phyloP scores from a whole-genome alignment of 345 rosid species.

The Ceriops zippeliana region DNA sequence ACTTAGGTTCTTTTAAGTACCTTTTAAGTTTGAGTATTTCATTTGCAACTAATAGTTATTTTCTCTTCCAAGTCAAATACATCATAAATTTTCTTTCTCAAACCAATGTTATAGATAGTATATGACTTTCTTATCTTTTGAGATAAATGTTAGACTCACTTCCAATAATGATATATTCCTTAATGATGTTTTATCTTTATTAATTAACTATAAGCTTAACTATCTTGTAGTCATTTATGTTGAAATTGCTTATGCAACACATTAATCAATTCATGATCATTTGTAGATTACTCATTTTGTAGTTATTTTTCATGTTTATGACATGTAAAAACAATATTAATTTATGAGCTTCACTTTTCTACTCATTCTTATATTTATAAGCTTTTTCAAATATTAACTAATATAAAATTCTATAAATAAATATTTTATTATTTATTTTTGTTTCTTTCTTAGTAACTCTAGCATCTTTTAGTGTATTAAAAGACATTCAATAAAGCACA shows the following conservation, averaged over 20 bases:
- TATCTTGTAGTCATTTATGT: background rate
- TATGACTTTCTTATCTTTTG: background rate
- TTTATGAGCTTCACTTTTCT: background rate
- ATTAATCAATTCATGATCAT: background rate
- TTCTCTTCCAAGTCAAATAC: background rate
- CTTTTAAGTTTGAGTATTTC: background rate
- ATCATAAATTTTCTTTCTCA: background rate
- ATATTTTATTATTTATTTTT: background rate
- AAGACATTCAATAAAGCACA: background rate
- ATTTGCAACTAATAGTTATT: background rate
- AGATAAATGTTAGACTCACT: background rate
- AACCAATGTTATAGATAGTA: background rate
- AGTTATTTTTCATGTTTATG: fast-evolving
- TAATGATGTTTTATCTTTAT: background rate
- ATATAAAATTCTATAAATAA: background rate
- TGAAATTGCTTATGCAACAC: background rate
- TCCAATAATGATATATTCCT: background rate
- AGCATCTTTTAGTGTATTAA: background rate
- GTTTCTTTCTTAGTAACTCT: background rate
- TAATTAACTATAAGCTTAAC: background rate
- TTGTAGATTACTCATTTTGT: fast-evolving
- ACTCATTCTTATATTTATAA: background rate
- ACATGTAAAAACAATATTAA: background rate
- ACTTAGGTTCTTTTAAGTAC: background rate
- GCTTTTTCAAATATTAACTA: background rate